Evolutionary conservation across 1,139 yeast species (phyloP).

Genomic region (Blastobotrys arbuscula): DNA sequence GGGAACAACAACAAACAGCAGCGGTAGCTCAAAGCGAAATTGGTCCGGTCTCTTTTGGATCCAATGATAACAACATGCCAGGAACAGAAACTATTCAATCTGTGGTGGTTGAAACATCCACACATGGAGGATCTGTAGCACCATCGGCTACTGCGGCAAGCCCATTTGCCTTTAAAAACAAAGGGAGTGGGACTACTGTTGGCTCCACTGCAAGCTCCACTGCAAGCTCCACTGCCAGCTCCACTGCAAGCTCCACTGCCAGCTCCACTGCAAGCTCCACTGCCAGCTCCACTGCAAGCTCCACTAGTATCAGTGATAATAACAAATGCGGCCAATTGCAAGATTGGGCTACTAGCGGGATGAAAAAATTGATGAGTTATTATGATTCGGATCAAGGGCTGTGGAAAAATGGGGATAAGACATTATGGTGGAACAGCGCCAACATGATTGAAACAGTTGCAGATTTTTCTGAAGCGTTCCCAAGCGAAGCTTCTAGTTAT

Average conservation of each 20-base stretch:
- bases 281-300: not conserved
- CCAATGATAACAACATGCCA: not conserved
- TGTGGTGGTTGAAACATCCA: not conserved
- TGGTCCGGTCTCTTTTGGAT: not conserved
- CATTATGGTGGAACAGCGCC: constrained; percentile 19
- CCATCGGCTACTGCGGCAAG: too few relatives aligned
- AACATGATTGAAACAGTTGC: constrained; percentile 14
- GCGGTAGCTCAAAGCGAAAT: not conserved
- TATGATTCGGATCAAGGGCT: constrained; percentile 2
- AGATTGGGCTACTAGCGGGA: not conserved
- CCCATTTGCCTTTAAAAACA: not conserved
- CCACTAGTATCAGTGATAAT: not conserved
- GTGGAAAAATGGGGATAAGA: not conserved
- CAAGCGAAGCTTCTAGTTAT: not conserved
- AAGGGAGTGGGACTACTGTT: not conserved
- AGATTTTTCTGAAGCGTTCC: not conserved
- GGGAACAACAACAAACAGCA: not conserved
- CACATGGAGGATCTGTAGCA: too few relatives aligned
- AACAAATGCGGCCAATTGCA: not conserved
- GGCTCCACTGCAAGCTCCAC: not conserved
- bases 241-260: not conserved
- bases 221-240: not conserved
- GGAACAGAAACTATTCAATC: not conserved
- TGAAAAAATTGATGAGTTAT: not conserved
- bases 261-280: not conserved